Conservation (phyloP, 441 rosid species). For the Flueggea neowawraea region DNA sequence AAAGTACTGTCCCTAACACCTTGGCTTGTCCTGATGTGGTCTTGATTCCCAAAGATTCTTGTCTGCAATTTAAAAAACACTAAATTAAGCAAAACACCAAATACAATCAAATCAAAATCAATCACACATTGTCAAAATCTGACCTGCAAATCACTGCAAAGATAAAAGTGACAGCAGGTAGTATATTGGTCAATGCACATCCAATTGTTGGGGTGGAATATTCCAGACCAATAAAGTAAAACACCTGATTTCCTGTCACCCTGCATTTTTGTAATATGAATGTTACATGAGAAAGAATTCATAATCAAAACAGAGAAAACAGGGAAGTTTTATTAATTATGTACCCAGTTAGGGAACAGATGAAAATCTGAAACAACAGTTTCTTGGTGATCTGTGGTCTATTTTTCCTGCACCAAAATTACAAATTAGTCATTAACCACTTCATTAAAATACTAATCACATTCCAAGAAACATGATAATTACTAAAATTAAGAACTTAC, state of each 20-base stretch:
- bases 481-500: no score
- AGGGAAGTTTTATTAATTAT: no score
- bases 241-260: conserved; percentile 68
- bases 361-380: conserved; percentile 53
- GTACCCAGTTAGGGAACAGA: conserved; percentile 86
- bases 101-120: not conserved
- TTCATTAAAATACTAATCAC: not conserved
- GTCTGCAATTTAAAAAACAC: conserved; percentile 26
- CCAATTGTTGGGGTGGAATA: conserved; percentile 77
- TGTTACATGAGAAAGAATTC: no score
- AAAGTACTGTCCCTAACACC: conserved; percentile 62
- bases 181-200: conserved; percentile 67
- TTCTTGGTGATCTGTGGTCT: conserved; percentile 59
- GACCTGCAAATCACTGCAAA: conserved; percentile 84
- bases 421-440: not conserved
- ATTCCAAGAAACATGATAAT: no score
- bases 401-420: conserved; percentile 52
- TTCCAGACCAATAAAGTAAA: conserved; percentile 78
- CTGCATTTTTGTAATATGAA: conserved; percentile 25
- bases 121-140: no score
- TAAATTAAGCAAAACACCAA: not conserved
- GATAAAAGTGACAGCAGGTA: conserved; percentile 78
- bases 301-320: no score
- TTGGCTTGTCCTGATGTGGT: conserved; percentile 74
- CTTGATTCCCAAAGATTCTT: conserved; percentile 63